A percentile compares a stretch with the other conserved stretches of the same genome.
Evolutionary conservation across 179 eudicot genomes (phyloP).

Genomic region (Corrigiola litoralis): DNA sequence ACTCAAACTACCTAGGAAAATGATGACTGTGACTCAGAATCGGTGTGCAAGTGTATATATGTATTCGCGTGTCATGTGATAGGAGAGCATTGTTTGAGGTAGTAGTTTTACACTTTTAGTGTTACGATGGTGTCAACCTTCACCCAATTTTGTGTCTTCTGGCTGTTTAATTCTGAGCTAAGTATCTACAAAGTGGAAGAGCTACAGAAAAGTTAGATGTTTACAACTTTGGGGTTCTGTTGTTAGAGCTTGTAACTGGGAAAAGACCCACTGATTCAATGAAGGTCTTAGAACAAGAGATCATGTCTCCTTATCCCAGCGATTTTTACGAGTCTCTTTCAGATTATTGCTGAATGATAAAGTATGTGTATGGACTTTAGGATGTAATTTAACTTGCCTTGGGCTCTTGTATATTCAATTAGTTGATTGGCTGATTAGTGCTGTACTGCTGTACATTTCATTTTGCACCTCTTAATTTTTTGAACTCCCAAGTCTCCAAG

Average conservation of each 20-base stretch:
- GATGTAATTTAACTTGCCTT: not conserved
- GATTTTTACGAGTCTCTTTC: slow-evolving; percentile 88
- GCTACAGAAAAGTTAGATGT: slow-evolving; percentile 95
- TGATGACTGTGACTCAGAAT: too few relatives aligned
- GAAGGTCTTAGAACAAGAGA: slow-evolving; percentile 83
- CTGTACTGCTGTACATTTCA: slow-evolving; percentile 6
- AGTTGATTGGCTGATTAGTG: not conserved
- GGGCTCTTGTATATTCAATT: too few relatives aligned
- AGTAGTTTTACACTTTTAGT: not conserved
- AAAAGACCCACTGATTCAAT: slow-evolving; percentile 91
- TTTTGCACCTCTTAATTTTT: not conserved
- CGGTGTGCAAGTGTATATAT: too few relatives aligned
- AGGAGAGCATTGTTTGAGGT: too few relatives aligned
- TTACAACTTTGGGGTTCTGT: slow-evolving; percentile 88
- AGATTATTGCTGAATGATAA: slow-evolving; percentile 44
- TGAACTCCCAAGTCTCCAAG: too few relatives aligned
- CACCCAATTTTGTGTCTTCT: not conserved
- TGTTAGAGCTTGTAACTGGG: slow-evolving; percentile 86
- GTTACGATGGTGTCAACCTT: too few relatives aligned
- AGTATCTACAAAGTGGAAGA: slow-evolving; percentile 91
- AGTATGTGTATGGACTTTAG: not conserved
- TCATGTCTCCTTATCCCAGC: slow-evolving; percentile 83
- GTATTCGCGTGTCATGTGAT: too few relatives aligned
- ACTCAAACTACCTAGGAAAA: too few relatives aligned
- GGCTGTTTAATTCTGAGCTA: slow-evolving; percentile 36